Percentiles rank a stretch among this genome's conserved stretches.
These are phyloP conservation scores for Paspalum notatum DNA, from an alignment of 176 grass and related monocot species.

Conservation along the genomic window DNA sequence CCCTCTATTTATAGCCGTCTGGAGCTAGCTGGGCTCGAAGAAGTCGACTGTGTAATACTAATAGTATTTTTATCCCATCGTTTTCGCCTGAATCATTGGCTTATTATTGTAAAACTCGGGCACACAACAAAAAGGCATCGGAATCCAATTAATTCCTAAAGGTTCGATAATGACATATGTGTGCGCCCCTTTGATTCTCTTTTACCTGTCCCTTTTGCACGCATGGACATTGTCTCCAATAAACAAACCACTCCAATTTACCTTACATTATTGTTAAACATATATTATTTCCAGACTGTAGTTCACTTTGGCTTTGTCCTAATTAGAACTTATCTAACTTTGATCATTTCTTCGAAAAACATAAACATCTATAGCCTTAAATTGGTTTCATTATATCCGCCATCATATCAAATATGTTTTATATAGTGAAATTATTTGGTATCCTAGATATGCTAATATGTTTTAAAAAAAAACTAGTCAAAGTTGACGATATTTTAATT, in stretches of 20 bases:
- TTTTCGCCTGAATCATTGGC: conserved; percentile 32
- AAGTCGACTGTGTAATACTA: neutral
- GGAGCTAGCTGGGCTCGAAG: neutral
- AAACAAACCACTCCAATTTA: neutral
- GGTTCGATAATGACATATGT: conserved; percentile 14
- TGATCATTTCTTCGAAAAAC: too few species aligned
- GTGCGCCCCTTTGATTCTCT: neutral
- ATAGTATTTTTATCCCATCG: conserved; percentile 22
- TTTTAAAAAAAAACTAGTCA: too few species aligned
- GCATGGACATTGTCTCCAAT: neutral
- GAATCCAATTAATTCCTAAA: conserved; percentile 28
- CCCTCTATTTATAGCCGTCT: conserved; percentile 67
- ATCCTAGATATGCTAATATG: too few species aligned
- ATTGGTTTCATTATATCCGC: too few species aligned
- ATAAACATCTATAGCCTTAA: too few species aligned
- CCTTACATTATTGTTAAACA: neutral
- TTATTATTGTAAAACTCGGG: conserved; percentile 27
- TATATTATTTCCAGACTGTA: neutral
- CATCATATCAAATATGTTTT: too few species aligned
- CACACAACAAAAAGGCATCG: conserved; percentile 13
- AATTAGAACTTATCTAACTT: too few species aligned
- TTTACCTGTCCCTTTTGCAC: neutral
- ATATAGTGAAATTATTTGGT: too few species aligned
- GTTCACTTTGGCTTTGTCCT: too few species aligned
- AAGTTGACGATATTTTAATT: too few species aligned